Base-by-base conservation (phyloP, 805 yeast species). In the Zygosaccharomyces bailii region DNA sequence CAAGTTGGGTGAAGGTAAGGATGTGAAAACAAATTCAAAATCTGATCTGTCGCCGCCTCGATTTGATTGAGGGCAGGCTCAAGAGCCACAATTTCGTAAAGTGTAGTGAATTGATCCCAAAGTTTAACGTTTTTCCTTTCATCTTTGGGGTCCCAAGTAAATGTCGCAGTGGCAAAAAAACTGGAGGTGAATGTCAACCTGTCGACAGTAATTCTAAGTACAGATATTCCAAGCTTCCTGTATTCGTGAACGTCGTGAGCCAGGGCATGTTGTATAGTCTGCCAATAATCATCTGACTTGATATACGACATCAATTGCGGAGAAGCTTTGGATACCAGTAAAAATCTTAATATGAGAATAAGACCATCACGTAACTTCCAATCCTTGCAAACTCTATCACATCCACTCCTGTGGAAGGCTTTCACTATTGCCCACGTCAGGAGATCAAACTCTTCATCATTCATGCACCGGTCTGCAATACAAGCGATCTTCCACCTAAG, bases 31-130 rank as follows among this genome's bases (percentile, higher is more conserved):
- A 86, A 60, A 1, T 66, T 66, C 1, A 78, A 59, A 34, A 89
- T 76, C 54, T 86, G 95, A 5, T 66, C 66, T 1, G 75, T 64
- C 0, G 93, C 91, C 9, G 87, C 96, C 53, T 82, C 81, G 0
- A 90, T 80, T 63, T 90, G 96, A 54, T 90, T 89, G 54, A 86
- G 66, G 0, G 96, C 85, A 0, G 96, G 80, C 60, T 89, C 96
- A 31, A 89, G 74, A 1, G 88, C 93, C 20, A 86, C 66, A 37
- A 89, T 84, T 57, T 89, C 96, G 55, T 78, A 84, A 10, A 89
- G 65, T 0, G 96, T 86, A 20, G 79, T 71, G 55, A 72, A 89
- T 46, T 86, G 73, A 34, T 77, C 72, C 96, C 96, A 89, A 17
- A 79, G 74, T 13, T 46, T 41, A 6, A 61, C 34, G 7, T 55